Base-by-base conservation (phyloP, 176 grass and related monocot genomes). In the Musa itinerans region DNA sequence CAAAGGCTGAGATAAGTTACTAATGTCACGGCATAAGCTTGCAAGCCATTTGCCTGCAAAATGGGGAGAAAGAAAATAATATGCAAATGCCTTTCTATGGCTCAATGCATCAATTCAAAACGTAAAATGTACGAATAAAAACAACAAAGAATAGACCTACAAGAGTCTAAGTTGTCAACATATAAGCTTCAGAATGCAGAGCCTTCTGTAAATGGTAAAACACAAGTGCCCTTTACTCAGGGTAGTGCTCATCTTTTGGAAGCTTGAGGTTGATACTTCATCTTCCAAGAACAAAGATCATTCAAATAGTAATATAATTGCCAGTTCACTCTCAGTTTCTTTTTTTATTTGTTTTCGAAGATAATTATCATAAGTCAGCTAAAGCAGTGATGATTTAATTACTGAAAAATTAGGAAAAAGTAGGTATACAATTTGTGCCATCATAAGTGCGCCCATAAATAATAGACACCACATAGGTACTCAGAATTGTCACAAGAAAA, bases 11-110 rank as follows among this genome's bases (percentile, higher is more conserved):
- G 7, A 77, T 99, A 99, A 50, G 91, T 84, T 65, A 88, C 50
- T 76, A 99, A 83, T 22, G 96, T 99, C 72, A 99, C 91, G 21
- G 85, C 96, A 88, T 95, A 99, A 82, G 96, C 91, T 88, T 87
- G 91, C 43, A 99, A 86, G 14, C 95, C 95, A 89, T 99, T 99
- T 75, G 90, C 95, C 94, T 98, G 81, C 57, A 59, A 83, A 29
- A 67, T 69, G 50, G 57, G 50, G 53, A 72, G 11, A 26, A 50
- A 23, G 57, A 50, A 8, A 12, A 19, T 2, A 52, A 53, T 52
- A 53, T 77, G 62, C 7, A 69, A 58, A 51, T 24, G 10, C 14
- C 11, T 80, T 53, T 14, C 6, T 1, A 63, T 21, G 13, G 19
- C 29, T 76, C 19, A 61, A 63, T 50, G 51, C 50, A 9, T 48